A percentile compares a stretch with the other conserved stretches of the same genome.
These are phyloP conservation scores for Nicotiana tomentosiformis DNA, from an alignment of 257 asterid species.

Conservation along the genomic window DNA sequence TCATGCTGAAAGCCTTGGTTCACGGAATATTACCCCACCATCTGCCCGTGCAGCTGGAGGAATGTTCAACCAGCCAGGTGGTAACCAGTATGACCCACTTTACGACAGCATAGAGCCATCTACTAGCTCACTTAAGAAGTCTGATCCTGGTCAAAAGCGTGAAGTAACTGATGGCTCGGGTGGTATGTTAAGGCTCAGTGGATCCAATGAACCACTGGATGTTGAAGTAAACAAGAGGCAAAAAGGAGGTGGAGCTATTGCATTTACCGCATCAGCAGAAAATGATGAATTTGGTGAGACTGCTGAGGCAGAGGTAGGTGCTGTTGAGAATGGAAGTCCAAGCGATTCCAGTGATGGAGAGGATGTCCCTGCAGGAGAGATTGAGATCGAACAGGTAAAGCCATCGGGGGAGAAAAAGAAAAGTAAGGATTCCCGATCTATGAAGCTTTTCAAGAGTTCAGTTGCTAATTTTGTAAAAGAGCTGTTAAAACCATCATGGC, in stretches of 20 bases:
- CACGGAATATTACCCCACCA: slow-evolving; percentile 30
- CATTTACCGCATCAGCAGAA: slow-evolving; percentile 35
- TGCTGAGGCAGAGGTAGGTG: slow-evolving; percentile 76
- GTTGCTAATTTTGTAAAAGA: slow-evolving; percentile 93
- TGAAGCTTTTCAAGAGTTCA: slow-evolving; percentile 59
- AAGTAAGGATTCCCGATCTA: slow-evolving; percentile 60
- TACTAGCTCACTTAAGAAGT: slow-evolving; percentile 35
- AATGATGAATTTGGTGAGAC: slow-evolving; percentile 85
- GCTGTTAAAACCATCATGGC: slow-evolving; percentile 94
- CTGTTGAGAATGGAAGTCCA: slow-evolving; percentile 57
- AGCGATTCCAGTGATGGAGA: slow-evolving; percentile 47
- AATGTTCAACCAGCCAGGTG: slow-evolving; percentile 31
- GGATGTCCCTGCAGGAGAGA: slow-evolving; percentile 48
- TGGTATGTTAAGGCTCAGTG: slow-evolving; percentile 36
- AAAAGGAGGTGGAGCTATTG: slow-evolving; percentile 35
- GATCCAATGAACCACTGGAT: slow-evolving; percentile 41
- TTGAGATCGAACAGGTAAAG: slow-evolving; percentile 72
- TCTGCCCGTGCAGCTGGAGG: slow-evolving; percentile 34
- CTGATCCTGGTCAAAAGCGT: slow-evolving; percentile 32
- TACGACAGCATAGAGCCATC: slow-evolving; percentile 82
- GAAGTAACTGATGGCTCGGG: slow-evolving; percentile 59
- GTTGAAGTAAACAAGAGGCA: slow-evolving; percentile 35
- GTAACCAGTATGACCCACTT: slow-evolving; percentile 81
- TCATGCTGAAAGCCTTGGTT: slow-evolving; percentile 27
- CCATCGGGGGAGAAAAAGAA: slow-evolving; percentile 54